Conservation (phyloP, 1,139 yeast genomes). For the Yamadazyma siamensis region DNA sequence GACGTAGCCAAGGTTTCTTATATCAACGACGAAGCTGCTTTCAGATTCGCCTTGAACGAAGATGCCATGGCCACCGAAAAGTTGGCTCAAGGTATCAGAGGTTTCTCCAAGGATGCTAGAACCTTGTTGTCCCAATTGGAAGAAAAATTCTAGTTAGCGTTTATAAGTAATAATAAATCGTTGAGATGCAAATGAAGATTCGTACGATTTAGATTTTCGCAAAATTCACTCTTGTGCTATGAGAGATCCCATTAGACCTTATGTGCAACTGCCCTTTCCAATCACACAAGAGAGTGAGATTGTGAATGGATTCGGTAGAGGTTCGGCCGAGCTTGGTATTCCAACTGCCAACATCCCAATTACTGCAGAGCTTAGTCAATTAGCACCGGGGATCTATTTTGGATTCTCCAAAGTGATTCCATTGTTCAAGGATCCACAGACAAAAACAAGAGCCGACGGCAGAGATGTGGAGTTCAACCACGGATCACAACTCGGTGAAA, state of each 20-base stretch:
- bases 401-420: conserved; percentile 65
- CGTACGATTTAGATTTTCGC: too few species aligned
- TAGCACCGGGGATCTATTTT: conserved; percentile 85
- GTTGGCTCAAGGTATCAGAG: conserved; percentile 96
- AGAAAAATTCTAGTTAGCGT: conserved; percentile 50
- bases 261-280: conserved; percentile 59
- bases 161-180: background rate
- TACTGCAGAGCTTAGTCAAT: conserved; percentile 39
- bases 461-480: conserved; percentile 51
- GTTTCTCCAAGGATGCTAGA: conserved; percentile 90
- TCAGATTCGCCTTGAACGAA: conserved; percentile 91
- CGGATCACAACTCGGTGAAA: conserved; percentile 47
- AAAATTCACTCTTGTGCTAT: too few species aligned
- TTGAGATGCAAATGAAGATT: too few species aligned
- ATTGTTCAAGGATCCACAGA: conserved; percentile 12
- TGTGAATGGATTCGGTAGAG: conserved; percentile 91
- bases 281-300: conserved; percentile 53
- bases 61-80: conserved; percentile 99
- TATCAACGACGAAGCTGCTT: conserved; percentile 80
- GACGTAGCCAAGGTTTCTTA: conserved; percentile 71
- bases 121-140: conserved; percentile 79
- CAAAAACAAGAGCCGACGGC: conserved; percentile 39
- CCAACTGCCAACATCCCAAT: conserved; percentile 93
- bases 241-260: conserved; percentile 23
- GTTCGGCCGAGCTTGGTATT: conserved; percentile 87